Conservation (phyloP, 352 stramenopile species). For the Phytophthora chlamydospora region DNA sequence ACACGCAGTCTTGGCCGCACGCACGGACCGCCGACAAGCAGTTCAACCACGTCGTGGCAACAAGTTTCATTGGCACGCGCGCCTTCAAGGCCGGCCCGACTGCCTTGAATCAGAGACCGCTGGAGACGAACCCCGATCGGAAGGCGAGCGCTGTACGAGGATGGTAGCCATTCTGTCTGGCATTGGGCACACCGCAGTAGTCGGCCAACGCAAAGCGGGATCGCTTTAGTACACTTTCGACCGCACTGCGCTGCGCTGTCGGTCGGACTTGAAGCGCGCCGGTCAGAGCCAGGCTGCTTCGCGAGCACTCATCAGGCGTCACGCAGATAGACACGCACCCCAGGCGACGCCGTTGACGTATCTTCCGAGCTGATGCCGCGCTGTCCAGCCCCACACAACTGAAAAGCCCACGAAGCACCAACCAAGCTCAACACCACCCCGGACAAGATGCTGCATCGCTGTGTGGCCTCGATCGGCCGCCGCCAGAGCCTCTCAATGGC, state of each 20-base stretch:
- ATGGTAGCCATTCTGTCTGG: too few species aligned
- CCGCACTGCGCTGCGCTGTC: too few species aligned
- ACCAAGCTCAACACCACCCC: not conserved
- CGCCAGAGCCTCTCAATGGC: conserved; percentile 10
- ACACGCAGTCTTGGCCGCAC: too few species aligned
- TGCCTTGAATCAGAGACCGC: too few species aligned
- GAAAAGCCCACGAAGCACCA: conserved; percentile 17
- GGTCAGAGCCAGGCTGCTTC: not conserved
- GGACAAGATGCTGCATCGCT: conserved; percentile 20
- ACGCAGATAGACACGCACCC: conserved; percentile 16
- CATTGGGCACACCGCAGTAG: too few species aligned
- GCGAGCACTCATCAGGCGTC: conserved; percentile 1
- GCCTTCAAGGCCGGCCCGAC: too few species aligned
- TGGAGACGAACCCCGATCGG: too few species aligned
- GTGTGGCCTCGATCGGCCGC: conserved; percentile 15
- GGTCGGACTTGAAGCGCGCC: not conserved
- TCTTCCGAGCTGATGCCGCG: not conserved
- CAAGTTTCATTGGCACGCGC: not conserved
- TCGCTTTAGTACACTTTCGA: too few species aligned
- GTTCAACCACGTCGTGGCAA: conserved; percentile 7
- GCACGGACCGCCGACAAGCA: not conserved
- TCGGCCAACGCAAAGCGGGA: too few species aligned
- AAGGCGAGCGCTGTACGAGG: too few species aligned
- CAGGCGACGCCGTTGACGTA: conserved; percentile 3
- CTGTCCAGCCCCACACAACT: conserved; percentile 5